Evolutionary conservation across 768 basidiomycete genomes (phyloP).

Genomic region (Daedaleopsis sinensis): DNA sequence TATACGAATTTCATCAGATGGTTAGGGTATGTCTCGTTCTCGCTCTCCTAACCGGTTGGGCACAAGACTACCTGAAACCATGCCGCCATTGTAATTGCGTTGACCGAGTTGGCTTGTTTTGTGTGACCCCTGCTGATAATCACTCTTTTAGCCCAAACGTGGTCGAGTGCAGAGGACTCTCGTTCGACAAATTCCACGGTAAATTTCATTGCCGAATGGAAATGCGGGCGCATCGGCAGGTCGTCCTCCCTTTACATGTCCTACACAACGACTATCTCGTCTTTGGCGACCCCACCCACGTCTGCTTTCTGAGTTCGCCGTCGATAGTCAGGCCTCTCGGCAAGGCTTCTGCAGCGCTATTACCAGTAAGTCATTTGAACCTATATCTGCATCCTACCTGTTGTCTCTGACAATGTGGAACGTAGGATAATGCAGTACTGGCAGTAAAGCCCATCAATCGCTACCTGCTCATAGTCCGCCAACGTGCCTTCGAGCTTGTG

Average conservation of each 20-base stretch:
- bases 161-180: conserved; percentile 24
- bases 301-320: conserved; percentile 21
- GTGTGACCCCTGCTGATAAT: too few species aligned
- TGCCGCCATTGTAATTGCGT: too few species aligned
- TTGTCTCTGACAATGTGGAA: too few species aligned
- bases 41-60: too few species aligned
- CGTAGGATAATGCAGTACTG: conserved; percentile 26
- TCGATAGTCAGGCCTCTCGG: conserved; percentile 15
- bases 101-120: too few species aligned
- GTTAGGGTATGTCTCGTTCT: too few species aligned
- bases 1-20: too few species aligned
- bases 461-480: conserved; percentile 32
- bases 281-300: conserved; percentile 25
- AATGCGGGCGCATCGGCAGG: conserved; percentile 17
- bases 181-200: conserved; percentile 37
- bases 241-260: conserved; percentile 22
- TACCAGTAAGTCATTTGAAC: conserved; percentile 10
- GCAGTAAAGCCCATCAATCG: conserved; percentile 31
- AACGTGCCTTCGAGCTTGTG: conserved; percentile 29
- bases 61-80: too few species aligned
- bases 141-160: not conserved
- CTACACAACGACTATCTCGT: conserved; percentile 26
- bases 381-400: not conserved
- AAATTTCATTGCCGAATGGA: conserved; percentile 24
- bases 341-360: conserved; percentile 6